Base-by-base conservation (phyloP, 495 filamentous ascomycete genomes). In the Podospora australis region DNA sequence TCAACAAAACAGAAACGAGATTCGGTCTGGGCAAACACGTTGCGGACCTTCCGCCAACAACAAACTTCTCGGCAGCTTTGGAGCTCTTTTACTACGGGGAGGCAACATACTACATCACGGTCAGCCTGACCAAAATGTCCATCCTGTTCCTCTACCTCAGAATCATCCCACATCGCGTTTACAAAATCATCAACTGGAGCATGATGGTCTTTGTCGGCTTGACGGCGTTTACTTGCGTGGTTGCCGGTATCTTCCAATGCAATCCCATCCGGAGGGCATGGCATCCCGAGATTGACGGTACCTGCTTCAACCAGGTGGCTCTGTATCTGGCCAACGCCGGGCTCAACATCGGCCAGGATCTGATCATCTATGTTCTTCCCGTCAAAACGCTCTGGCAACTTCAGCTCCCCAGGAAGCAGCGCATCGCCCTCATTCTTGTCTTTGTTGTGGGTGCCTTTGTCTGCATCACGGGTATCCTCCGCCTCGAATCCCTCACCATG, bases 311-410 rank as follows among this genome's bases (percentile, higher is more conserved):
- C 42, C 14, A 36, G 8, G 20, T 43, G 8, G 44, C 38, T 5
- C 39, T 57, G 1, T 57, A 44, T 38, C 39, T 57, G 22, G 39
- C 42, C 20, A 62, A 53, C 39, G 49, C 44, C 2, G 51, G 39
- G 3, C 65, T 71, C 24, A 72, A 75, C 51, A 75, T 74, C n/a
- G 28, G 67, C 23, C 68, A 69, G 32, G 73, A 77, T 57, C 38
- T 71, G 16, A 29, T 68, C 10, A 49, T 64, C n/a, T 51, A 64
- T 20, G n/a, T 57, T 14, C 24, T 66, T 4, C 62, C 62, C 1
- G 43, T 61, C 6, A 48, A 38, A 2, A 57, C 55, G n/a, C 50
- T 66, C 19, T 55, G 58, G 49, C 32, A 30, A 4, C 39, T 66
- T 13, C 48, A 57, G 14, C 53, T 62, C 44, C 48, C 52, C 2